Evolutionary conservation across 257 asterid species (phyloP), one percentile per base, ranked within the genome.

Genomic region (Asclepias syriaca): DNA sequence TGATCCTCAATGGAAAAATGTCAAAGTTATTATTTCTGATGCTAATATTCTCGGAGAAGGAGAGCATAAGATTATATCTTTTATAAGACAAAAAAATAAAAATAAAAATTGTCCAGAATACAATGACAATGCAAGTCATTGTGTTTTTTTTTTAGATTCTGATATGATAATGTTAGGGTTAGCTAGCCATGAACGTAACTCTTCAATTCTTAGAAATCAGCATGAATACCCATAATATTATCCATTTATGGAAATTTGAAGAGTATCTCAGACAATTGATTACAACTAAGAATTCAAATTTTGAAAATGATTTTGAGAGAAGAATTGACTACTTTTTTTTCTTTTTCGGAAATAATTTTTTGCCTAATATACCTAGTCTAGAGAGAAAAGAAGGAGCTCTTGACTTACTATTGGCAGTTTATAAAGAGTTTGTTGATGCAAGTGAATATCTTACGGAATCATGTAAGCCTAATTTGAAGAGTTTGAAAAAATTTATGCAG

Each of bases 321-420:
- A 24, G 27, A 24, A 24, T 24, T 24, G 27, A 91, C 65, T 97
- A 94, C 82, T 94, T 91, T 77, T 86, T 91, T 76, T 93, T 91
- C 87, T 91, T 93, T 73, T 96, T 91, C 29, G 98, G 97, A 74
- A 91, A 93, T 75, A 96, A 93, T 78, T 93, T 93, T 74, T 82
- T 91, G 87, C 98, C 97, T 8, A 96, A 89, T 78, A 91, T 93
- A 97, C 97, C 96, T 54, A 91, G 96, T 18, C 95, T 91, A 50
- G 96, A 91, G 87, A 89, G 89, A 51, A 91, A 96, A 39, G 97
- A 94, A 95, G 97, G 98, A 76, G 98, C 98, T 59, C 87, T 93
- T 74, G 89, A 93, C 84, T 84, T 91, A 84, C 83, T 93, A 65
- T 79, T 93, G 84, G 91, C 96, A 68, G 92, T 91, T 66, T 91